Base-by-base conservation (phyloP, 345 rosid species). In the Stellera chamaejasme region DNA sequence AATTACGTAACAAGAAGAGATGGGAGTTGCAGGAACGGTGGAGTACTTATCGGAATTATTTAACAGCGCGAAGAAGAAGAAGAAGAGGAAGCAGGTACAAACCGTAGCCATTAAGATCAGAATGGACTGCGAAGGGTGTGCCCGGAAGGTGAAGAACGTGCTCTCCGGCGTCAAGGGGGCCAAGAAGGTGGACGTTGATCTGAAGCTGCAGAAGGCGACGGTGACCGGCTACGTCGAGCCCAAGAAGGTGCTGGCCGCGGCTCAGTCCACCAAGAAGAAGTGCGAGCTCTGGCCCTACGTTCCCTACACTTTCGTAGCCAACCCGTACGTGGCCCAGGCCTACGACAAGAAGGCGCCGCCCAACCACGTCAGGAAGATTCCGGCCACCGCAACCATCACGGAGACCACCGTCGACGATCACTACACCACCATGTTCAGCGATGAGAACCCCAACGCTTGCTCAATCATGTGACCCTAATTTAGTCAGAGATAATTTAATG, bases 241-340 rank as follows among this genome's bases (percentile, higher is more conserved):
- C 0, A 79, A 82, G 73, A 82, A 71, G 51, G 89, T 87, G 50
- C 63, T 90, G 68, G 74, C 65, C 43, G 89, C 91, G 19, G 97
- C 96, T 2, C 66, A 84, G 71, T 55, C 96, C 10, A 90, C 96
- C 0, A 90, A 74, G 81, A 90, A 90, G 79, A 87, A 81, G 73
- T 93, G 84, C 50, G 97, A 90, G 82, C 45, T 77, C 42, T 90
- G 97, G 97, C 97, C 97, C 2, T 90, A 90, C n/a, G 90, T 84
- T 8, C 94, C 97, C 0, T 84, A 84, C 70, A 62, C 58, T 36
- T 49, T 84, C 58, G 97, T 81, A 61, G 65, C 85, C 2, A 62
- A 84, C 63, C 96, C 97, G 25, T 84, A 90, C 55, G 75, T 81
- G 48, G 66, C 97, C 39, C 89, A 78, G 51, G 90, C 96, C 44